phyloP scores from a whole-genome alignment of 2,329 filamentous ascomycete genomes.

The Hypoxylon sp. region DNA sequence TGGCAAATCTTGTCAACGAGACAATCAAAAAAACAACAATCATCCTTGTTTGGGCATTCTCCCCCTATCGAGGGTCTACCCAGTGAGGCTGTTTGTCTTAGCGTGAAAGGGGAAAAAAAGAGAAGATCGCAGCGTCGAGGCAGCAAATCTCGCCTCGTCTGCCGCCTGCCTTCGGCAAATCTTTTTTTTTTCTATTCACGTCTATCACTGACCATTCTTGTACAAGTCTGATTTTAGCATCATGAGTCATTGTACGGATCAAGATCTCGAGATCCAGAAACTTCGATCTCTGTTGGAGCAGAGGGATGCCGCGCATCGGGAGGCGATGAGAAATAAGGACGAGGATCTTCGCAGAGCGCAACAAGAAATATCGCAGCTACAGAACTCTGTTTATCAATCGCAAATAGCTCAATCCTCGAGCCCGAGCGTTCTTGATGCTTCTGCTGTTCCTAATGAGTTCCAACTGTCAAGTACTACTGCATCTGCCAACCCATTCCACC shows the following conservation, averaged over 20 bases:
- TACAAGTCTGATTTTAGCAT: conserved; percentile 36
- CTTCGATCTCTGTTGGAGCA: conserved; percentile 48
- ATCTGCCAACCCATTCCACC: conserved; percentile 42
- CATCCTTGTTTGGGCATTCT: conserved; percentile 43
- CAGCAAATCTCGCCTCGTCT: conserved; percentile 36
- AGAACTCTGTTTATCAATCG: conserved; percentile 48
- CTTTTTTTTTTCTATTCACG: conserved; percentile 29
- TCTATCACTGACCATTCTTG: conserved; percentile 33
- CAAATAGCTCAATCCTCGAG: conserved; percentile 46
- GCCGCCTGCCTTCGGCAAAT: conserved; percentile 21
- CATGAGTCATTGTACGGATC: conserved; percentile 49
- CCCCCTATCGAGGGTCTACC: conserved; percentile 33
- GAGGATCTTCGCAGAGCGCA: conserved; percentile 49
- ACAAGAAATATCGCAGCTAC: conserved; percentile 48
- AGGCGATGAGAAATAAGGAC: conserved; percentile 47
- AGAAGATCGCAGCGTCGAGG: conserved; percentile 40
- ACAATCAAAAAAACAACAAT: conserved; percentile 34
- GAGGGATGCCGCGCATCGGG: conserved; percentile 38
- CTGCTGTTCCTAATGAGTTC: conserved; percentile 50
- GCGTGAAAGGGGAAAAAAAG: conserved; percentile 34
- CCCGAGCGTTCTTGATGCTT: conserved; percentile 45
- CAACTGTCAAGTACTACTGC: conserved; percentile 49
- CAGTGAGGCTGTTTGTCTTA: conserved; percentile 44
- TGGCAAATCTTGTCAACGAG: conserved; percentile 40
- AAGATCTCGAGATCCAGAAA: conserved; percentile 50